Percentiles rank a stretch among this genome's conserved stretches.
Conservation (phyloP, 495 filamentous ascomycete species). For the Podospora fimiseda region DNA sequence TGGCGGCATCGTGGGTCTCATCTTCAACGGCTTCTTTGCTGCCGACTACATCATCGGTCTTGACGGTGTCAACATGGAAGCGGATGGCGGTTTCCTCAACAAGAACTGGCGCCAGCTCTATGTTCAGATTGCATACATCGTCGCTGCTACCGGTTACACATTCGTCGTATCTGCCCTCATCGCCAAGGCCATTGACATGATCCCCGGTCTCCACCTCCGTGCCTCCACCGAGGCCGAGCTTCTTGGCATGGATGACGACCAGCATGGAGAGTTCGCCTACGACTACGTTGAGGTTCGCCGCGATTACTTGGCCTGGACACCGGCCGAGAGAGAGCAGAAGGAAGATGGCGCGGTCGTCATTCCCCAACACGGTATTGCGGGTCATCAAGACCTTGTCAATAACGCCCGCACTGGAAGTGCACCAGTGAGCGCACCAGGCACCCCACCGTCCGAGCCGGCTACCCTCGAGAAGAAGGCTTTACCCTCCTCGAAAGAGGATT, state of each 20-base stretch:
- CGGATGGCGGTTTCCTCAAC: constrained; percentile 74
- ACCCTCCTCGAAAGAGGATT: background rate
- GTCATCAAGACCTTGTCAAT: constrained; percentile 46
- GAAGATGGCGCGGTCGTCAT: constrained; percentile 59
- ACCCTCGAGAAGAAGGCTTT: constrained; percentile 1
- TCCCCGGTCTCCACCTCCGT: constrained; percentile 86
- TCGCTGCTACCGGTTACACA: constrained; percentile 65
- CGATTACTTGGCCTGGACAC: constrained; percentile 97
- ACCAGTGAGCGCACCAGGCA: constrained; percentile 6
- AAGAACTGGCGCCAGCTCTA: constrained; percentile 87
- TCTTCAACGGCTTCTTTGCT: constrained; percentile 90
- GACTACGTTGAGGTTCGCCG: constrained; percentile 98
- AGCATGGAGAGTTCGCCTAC: constrained; percentile 97
- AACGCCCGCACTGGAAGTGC: constrained; percentile 12
- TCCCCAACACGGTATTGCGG: constrained; percentile 74
- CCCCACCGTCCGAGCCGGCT: constrained; percentile 9
- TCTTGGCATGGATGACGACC: constrained; percentile 97
- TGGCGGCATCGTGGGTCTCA: constrained; percentile 83
- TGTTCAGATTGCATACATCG: constrained; percentile 85
- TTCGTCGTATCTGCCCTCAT: constrained; percentile 82
- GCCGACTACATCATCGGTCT: constrained; percentile 86
- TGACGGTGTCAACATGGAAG: constrained; percentile 83
- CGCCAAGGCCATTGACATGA: constrained; percentile 75
- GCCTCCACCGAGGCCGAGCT: constrained; percentile 95
- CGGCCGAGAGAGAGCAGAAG: constrained; percentile 65